Evolutionary conservation across 768 basidiomycete species (phyloP).

Genomic region (Leccinum subgranulosum): DNA sequence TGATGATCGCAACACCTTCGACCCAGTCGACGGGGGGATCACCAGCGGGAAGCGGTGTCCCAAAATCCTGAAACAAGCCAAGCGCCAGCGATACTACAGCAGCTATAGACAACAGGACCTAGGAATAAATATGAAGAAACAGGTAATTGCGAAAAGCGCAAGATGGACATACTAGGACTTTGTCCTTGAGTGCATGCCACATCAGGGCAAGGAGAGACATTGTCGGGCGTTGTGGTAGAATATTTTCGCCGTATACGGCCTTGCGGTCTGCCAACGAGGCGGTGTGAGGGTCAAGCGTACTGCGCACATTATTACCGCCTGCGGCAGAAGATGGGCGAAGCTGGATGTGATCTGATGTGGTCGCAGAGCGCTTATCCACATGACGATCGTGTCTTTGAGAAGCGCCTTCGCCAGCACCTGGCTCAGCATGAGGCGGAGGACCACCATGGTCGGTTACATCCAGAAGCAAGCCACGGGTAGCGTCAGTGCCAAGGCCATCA

Average conservation of each 20-base stretch:
- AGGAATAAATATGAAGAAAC: conserved; percentile 1
- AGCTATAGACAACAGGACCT: conserved; percentile 89
- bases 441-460: background rate
- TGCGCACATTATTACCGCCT: background rate
- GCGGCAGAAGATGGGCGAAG: conserved; percentile 8
- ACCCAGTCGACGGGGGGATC: conserved; percentile 94
- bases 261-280: conserved; percentile 60
- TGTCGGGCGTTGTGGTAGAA: conserved; percentile 64
- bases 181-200: conserved; percentile 87
- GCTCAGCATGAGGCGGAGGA: conserved; percentile 10
- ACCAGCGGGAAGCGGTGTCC: conserved; percentile 51
- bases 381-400: conserved; percentile 33
- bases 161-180: conserved; percentile 65
- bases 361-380: background rate
- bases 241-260: conserved; percentile 72
- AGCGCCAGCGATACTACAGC: conserved; percentile 91
- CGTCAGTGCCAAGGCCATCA: conserved; percentile 69
- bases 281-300: conserved; percentile 8
- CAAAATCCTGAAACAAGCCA: conserved; percentile 93
- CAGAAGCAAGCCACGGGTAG: conserved; percentile 42
- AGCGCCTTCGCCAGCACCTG: conserved; percentile 30
- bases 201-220: conserved; percentile 74
- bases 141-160: background rate
- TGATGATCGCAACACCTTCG: conserved; percentile 83
- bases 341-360: conserved; percentile 5